Evolutionary conservation across 192 early-diverging fungal genomes (phyloP).

Genomic region (Gigaspora rosea): DNA sequence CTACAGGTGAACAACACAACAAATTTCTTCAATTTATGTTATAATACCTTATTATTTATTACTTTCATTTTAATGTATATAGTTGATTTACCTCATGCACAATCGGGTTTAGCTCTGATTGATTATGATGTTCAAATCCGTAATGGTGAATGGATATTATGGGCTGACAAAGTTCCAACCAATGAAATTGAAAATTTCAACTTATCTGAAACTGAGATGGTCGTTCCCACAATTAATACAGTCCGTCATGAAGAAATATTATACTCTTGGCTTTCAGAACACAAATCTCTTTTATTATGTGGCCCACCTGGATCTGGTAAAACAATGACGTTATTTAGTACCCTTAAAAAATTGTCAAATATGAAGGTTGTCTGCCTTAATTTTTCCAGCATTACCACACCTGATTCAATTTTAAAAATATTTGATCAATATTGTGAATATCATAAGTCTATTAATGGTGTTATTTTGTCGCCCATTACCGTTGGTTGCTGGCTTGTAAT

Average conservation of each 20-base stretch:
- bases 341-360: slow-evolving; percentile 88
- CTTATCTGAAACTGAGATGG: slow-evolving; percentile 87
- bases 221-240: slow-evolving; percentile 98
- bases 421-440: slow-evolving; percentile 99
- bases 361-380: slow-evolving; percentile 98
- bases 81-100: slow-evolving; percentile 68
- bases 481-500: slow-evolving; percentile 95
- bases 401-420: slow-evolving; percentile 91
- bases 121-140: slow-evolving; percentile 88
- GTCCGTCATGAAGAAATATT: slow-evolving; percentile 96
- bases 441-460: slow-evolving; percentile 91
- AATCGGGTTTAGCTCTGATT: slow-evolving; percentile 60
- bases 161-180: slow-evolving; percentile 84
- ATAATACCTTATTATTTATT: no score
- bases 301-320: slow-evolving; percentile 99
- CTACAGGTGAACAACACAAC: slow-evolving; percentile 40
- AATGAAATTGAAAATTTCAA: slow-evolving; percentile 95
- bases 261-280: slow-evolving; percentile 94
- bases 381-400: slow-evolving; percentile 97
- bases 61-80: no score
- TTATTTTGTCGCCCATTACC: slow-evolving; percentile 78
- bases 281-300: slow-evolving; percentile 92
- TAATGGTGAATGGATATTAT: slow-evolving; percentile 87
- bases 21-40: no score
- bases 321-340: slow-evolving; percentile 98